Percentiles rank a stretch among this genome's conserved stretches.
Conservation (phyloP, 2,329 filamentous ascomycete genomes). For the Beauveria sp. region DNA sequence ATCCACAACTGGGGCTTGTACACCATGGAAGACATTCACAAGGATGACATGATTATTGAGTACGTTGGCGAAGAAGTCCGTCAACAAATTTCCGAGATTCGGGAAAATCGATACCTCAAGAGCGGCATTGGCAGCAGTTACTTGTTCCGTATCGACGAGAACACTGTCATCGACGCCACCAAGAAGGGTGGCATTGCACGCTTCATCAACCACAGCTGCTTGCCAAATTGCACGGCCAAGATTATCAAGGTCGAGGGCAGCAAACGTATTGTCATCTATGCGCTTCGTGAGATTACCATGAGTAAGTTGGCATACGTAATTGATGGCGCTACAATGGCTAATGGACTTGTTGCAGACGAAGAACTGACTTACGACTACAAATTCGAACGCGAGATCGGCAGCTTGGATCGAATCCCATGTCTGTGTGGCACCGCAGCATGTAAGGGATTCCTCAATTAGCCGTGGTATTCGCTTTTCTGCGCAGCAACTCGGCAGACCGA, state of each 20-base stretch:
- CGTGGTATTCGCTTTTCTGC: not conserved
- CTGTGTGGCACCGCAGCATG: slow-evolving; percentile 92
- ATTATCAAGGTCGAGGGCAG: slow-evolving; percentile 98
- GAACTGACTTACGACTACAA: slow-evolving; percentile 99
- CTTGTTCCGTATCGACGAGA: slow-evolving; percentile 95
- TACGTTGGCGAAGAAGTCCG: slow-evolving; percentile 97
- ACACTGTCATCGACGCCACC: slow-evolving; percentile 94
- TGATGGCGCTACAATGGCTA: not conserved
- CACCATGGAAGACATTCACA: slow-evolving; percentile 92
- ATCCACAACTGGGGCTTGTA: slow-evolving; percentile 99
- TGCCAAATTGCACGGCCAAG: slow-evolving; percentile 97
- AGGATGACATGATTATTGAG: slow-evolving; percentile 99
- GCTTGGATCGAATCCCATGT: slow-evolving; percentile 91
- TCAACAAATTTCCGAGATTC: slow-evolving; percentile 94
- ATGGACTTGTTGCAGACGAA: slow-evolving; percentile 59
- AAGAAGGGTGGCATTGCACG: slow-evolving; percentile 97
- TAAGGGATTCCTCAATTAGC: slow-evolving; percentile 96
- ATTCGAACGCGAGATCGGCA: slow-evolving; percentile 94
- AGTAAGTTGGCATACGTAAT: slow-evolving; percentile 53
- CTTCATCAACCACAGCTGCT: slow-evolving; percentile 98
- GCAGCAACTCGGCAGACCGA: not conserved
- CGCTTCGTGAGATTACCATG: slow-evolving; percentile 85
- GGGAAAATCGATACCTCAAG: slow-evolving; percentile 85
- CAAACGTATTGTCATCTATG: slow-evolving; percentile 98
- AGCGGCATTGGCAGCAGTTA: slow-evolving; percentile 97